These are phyloP conservation scores for Cryptosporidium viatorum DNA, from an alignment of 169 alveolate species.

Conservation along the genomic window DNA sequence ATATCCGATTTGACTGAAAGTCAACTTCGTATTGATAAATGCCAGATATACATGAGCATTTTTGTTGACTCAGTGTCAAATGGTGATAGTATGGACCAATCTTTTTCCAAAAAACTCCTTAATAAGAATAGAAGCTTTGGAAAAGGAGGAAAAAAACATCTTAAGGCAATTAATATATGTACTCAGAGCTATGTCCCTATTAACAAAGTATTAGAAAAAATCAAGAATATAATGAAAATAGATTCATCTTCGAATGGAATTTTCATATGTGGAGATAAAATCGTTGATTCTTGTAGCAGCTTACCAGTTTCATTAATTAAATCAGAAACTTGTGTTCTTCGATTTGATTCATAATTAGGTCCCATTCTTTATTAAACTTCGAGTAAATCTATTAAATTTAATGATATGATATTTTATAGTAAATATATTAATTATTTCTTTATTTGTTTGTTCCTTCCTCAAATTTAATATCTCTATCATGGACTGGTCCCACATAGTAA, in stretches of 20 bases:
- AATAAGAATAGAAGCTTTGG: not conserved
- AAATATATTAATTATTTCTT: not conserved
- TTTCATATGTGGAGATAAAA: conserved; percentile 61
- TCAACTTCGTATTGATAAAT: not conserved
- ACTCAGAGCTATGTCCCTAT: conserved; percentile 10
- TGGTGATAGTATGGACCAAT: not conserved
- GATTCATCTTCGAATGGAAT: not conserved
- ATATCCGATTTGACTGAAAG: not conserved
- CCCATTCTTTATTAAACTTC: not conserved
- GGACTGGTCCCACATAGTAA: conserved; percentile 36
- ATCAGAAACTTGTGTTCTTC: conserved; percentile 19
- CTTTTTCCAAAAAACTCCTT: not conserved
- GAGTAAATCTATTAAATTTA: not conserved
- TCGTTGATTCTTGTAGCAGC: conserved; percentile 19
- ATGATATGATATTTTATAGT: not conserved
- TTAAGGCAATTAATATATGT: conserved; percentile 3
- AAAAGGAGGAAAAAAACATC: not conserved
- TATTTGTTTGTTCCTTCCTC: not conserved
- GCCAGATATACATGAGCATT: not conserved
- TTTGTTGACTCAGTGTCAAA: not conserved
- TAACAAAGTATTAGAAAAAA: not conserved
- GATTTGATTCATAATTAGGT: conserved; percentile 10
- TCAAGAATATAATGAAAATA: not conserved
- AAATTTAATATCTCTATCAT: not conserved
- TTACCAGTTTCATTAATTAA: conserved; percentile 25